A percentile compares a stretch with the other conserved stretches of the same genome.
These are phyloP conservation scores for Penicillium frequentans DNA, from an alignment of 2,329 filamentous ascomycete genomes.

Conservation along the genomic window DNA sequence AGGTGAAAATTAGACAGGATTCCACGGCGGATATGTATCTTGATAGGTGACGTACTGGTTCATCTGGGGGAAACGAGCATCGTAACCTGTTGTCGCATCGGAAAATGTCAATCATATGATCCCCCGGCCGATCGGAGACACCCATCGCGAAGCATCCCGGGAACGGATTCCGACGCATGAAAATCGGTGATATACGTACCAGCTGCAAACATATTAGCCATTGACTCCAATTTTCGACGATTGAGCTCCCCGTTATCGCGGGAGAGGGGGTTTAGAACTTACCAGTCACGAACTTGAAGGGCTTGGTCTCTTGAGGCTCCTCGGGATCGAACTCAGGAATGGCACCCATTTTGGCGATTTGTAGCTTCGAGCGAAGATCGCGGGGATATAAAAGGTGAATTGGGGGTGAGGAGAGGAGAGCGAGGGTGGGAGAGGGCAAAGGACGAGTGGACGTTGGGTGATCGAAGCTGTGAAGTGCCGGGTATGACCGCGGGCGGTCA, in stretches of 20 bases:
- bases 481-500: slow-evolving; percentile 39
- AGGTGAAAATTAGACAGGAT: slow-evolving; percentile 13
- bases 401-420: slow-evolving; percentile 23
- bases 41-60: slow-evolving; percentile 57
- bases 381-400: slow-evolving; percentile 16
- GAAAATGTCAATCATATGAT: slow-evolving; percentile 31
- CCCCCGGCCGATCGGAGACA: slow-evolving; percentile 13
- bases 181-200: slow-evolving; percentile 42
- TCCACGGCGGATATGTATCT: neutral
- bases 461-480: slow-evolving; percentile 38
- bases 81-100: slow-evolving; percentile 70
- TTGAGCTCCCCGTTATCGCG: slow-evolving; percentile 25
- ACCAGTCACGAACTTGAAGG: slow-evolving; percentile 99
- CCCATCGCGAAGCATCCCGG: slow-evolving; percentile 9
- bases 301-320: slow-evolving; percentile 88
- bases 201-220: slow-evolving; percentile 48
- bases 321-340: slow-evolving; percentile 61
- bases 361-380: slow-evolving; percentile 21
- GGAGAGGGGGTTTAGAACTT: slow-evolving; percentile 44
- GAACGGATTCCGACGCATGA: slow-evolving; percentile 9
- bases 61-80: slow-evolving; percentile 97
- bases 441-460: slow-evolving; percentile 28
- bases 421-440: slow-evolving; percentile 25
- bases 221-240: slow-evolving; percentile 26
- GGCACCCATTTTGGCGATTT: slow-evolving; percentile 77